Evolutionary conservation across 345 rosid species (phyloP), one percentile per base, ranked within the genome.

Genomic region (Diplotaxis tenuifolia): DNA sequence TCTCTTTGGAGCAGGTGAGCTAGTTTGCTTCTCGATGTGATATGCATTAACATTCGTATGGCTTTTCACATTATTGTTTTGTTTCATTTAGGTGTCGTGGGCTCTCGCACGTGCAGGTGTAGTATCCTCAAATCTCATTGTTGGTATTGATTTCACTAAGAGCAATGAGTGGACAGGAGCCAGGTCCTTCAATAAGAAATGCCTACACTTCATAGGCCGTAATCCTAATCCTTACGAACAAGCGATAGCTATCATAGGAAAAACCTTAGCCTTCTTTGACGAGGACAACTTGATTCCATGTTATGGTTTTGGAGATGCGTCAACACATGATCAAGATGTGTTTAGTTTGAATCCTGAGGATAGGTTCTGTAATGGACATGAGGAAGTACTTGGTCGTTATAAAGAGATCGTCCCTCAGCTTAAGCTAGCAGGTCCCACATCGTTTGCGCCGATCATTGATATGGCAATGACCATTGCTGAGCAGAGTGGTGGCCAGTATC

Each of bases 161-260:
- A 95, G 99, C 85, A 95, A 95, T 6, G 97, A 90, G 62, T 95
- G 99, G 99, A 95, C 99, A 81, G 97, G 98, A 70, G 78, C 85
- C 28, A 86, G 64, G 75, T 95, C 99, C 15, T 95, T 83, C 71
- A 84, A 90, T 34, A 80, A 81, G 63, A 80, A 72, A 75, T 90
- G 99, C 85, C 78, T 95, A 84, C 98, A 95, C 75, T 82, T 82
- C 70, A 78, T 90, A 60, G 84, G 96, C 68, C 81, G 75, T 68
- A 78, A 52, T 78, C 84, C 73, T 34, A 95, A 95, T 81, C 99
- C 99, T 3, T 95, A 95, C 23, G 91, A 95, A 70, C 95, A 87
- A 71, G 98, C 99, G 0, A 95, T 95, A 79, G 82, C 94, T 29
- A 95, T 95, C 55, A 84, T 95, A 45, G 93, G 98, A 68, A 89